Evolutionary conservation across 1,284 basidiomycete species (phyloP), one percentile per base, ranked within the genome.

Genomic region (Xerocomus nothofagi): DNA sequence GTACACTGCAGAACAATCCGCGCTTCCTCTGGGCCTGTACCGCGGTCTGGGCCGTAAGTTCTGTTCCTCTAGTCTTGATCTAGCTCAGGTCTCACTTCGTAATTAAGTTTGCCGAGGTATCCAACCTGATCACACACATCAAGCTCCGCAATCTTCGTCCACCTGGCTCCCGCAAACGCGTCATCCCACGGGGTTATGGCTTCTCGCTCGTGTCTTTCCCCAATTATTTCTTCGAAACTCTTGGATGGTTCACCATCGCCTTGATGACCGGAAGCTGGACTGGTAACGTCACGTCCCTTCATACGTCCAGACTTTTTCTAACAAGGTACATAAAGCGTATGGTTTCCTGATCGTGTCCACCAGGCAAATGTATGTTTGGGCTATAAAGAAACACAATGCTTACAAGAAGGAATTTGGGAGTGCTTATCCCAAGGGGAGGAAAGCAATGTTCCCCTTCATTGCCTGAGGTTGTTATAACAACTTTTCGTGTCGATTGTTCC

Each of bases 381-480:
- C 96, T 11, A 64, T 82, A 39, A 94, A 95, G 77, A 99, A 98
- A 75, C 94, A 98, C 67, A 76, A 73, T 53, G 80, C 80, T 53
- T 99, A 99, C 75, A 93, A 86, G 77, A 92, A 88, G 66, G 95
- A 98, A 70, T 98, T 98, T 62, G 91, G 92, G 32, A 84, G 83
- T 59, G 82, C 88, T 55, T 95, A 93, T 65, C 92, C 93, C 1
- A 77, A 74, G 52, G 70, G 69, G 39, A 78, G 93, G 68, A 92
- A 87, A 70, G 84, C 83, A 39, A 87, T 96, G 72, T 78, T 94
- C 63, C 93, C 93, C 2, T 91, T 90, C 39, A 50, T 66, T 37
- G 67, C 66, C 10, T 66, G 10, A 39, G 3, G 10, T 5, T 14
- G 6, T 14, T 20, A 14, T 23, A 8, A 18, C 27, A 6, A 12